Evolutionary conservation across 192 early-diverging fungal genomes (phyloP).

Genomic region (Podila epicladia): DNA sequence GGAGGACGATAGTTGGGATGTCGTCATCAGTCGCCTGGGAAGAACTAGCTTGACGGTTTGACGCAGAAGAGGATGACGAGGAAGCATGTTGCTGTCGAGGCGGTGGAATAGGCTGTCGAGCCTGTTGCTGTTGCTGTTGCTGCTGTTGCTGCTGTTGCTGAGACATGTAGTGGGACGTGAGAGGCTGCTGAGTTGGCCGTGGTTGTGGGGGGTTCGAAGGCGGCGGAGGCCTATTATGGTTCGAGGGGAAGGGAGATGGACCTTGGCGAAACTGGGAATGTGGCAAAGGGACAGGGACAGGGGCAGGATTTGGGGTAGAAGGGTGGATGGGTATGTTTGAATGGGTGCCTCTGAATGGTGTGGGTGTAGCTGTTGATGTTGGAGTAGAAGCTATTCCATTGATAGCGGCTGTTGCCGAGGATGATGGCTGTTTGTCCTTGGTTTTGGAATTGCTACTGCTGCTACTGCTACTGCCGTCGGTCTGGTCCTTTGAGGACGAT

Average conservation of each 20-base stretch:
- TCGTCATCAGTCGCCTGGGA: slow-evolving; percentile 20
- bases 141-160: slow-evolving; percentile 9
- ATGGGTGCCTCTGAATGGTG: slow-evolving; percentile 6
- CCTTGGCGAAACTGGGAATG: not conserved
- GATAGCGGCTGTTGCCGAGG: not conserved
- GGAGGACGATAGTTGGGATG: slow-evolving; percentile 42
- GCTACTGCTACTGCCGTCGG: not conserved
- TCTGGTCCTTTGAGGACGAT: slow-evolving; percentile 9
- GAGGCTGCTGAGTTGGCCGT: slow-evolving; percentile 7
- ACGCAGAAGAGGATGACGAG: not conserved
- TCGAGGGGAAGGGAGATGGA: not conserved
- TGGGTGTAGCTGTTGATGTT: not conserved
- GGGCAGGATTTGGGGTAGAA: not conserved
- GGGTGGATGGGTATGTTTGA: slow-evolving; percentile 37
- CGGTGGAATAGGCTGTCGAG: not conserved
- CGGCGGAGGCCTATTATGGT: slow-evolving; percentile 13
- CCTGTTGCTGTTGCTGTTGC: not conserved
- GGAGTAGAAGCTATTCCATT: not conserved
- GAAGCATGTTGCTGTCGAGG: not conserved
- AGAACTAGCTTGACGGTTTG: not conserved
- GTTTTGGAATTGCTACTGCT: not conserved
- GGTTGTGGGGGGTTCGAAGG: slow-evolving; percentile 9
- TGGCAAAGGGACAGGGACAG: not conserved
- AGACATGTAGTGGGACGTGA: not conserved
- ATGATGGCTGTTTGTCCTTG: not conserved